Base-by-base conservation (phyloP, 805 yeast species). In the Maudiozyma barnettii region DNA sequence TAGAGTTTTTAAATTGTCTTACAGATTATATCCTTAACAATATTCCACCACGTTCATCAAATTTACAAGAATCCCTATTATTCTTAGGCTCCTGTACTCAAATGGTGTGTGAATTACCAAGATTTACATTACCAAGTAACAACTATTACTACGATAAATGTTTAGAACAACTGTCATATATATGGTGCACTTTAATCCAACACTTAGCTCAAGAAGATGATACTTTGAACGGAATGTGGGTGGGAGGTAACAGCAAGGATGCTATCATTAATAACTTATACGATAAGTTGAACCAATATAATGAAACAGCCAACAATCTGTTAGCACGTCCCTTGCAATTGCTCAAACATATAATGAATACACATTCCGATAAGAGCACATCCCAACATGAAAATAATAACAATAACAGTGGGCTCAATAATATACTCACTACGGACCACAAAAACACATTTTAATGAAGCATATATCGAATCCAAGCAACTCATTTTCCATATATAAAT, bases 121-220 rank as follows among this genome's bases (percentile, higher is more conserved):
- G 63, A 23, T 64, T 65, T 46, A 53, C 55, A 31, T 50, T 64
- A 20, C 61, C 63, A 42, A 56, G 63, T 48, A 64, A 65, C 49
- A 65, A 65, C 46, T 65, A 65, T 49, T 65, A 64, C 48, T 63
- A 63, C 44, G 65, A 64, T 48, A 63, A 61, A 51, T 61, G 68
- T 46, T 49, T 63, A 44, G 68, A 65, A 47, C 68, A 65, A 50
- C 36, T 65, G 20, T 58, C 67, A 22, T 58, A 52, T 41, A 54
- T 63, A 19, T 64, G 67, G 67, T 56, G 58, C 41, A 56, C 62
- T 19, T 57, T 61, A 18, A 57, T 62, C 36, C 57, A 59, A 43
- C 58, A 59, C 38, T 47, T 59, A n/a, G 51, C 60, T 8, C 40
- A 21, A 22, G 52, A 53, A 21, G 63, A 60, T 45, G 47, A 49